A percentile compares a stretch with the other conserved stretches of the same genome.
Evolutionary conservation across 2,329 filamentous ascomycete species (phyloP).

Genomic region (Sporothrix luriei): DNA sequence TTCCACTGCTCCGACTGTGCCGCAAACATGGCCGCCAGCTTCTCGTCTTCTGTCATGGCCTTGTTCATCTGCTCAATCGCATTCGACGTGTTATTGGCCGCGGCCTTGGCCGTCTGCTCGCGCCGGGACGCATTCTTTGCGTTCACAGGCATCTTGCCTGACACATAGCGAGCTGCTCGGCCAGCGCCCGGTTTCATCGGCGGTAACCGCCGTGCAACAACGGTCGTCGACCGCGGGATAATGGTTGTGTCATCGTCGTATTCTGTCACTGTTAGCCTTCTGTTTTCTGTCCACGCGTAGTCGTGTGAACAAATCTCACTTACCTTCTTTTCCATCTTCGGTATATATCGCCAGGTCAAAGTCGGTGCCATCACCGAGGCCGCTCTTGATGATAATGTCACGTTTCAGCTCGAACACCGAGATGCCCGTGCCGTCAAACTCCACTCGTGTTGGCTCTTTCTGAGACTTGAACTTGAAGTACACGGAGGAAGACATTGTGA

Average conservation of each 20-base stretch:
- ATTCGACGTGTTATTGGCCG: constrained; percentile 58
- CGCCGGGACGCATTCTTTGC: constrained; percentile 77
- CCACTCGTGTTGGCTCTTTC: constrained; percentile 89
- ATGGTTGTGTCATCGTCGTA: constrained; percentile 98
- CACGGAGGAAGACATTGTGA: constrained; percentile 88
- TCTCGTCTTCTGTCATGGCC: constrained; percentile 89
- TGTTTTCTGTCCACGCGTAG: not conserved
- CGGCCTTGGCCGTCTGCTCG: constrained; percentile 62
- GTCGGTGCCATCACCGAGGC: constrained; percentile 91
- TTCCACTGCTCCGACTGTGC: constrained; percentile 90
- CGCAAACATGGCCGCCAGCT: constrained; percentile 87
- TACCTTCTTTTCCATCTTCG: constrained; percentile 88
- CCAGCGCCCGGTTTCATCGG: constrained; percentile 84
- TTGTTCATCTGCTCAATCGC: constrained; percentile 69
- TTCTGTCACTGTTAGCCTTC: constrained; percentile 56
- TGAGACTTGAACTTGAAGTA: constrained; percentile 99
- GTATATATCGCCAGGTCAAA: constrained; percentile 95
- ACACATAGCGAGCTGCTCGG: constrained; percentile 90
- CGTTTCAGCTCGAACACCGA: constrained; percentile 98
- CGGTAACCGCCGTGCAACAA: constrained; percentile 84
- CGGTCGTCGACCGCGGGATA: constrained; percentile 90
- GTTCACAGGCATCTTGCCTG: constrained; percentile 88
- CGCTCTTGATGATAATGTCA: constrained; percentile 94
- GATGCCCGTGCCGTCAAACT: constrained; percentile 96
- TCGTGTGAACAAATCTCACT: constrained; percentile 41